Conservation (phyloP, 2,329 filamentous ascomycete genomes). For the Colletotrichum sp. region DNA sequence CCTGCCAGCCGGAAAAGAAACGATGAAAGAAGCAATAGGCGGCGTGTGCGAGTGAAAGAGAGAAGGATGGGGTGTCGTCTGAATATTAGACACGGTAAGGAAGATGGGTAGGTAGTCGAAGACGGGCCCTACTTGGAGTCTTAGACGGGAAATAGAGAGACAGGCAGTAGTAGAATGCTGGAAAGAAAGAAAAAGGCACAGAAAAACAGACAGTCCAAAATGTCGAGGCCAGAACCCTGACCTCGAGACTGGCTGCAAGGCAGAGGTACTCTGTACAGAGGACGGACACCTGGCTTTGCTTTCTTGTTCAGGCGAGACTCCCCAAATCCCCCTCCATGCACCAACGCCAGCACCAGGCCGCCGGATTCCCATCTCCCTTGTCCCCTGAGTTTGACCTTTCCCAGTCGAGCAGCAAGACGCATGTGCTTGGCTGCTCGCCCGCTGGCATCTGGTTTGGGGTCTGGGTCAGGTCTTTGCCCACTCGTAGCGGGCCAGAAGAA, state of each 20-base stretch:
- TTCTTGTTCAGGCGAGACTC: not conserved
- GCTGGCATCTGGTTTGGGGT: conserved; percentile 1
- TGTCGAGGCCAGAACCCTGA: conserved; percentile 13
- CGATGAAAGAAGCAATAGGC: conserved; percentile 14
- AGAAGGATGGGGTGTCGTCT: not conserved
- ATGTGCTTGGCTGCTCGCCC: not conserved
- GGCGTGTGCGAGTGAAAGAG: conserved; percentile 11
- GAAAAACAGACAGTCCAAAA: not conserved
- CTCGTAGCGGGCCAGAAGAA: not conserved
- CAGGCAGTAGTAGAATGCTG: not conserved
- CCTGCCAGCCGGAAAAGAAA: conserved; percentile 19
- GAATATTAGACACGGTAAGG: not conserved
- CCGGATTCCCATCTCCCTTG: conserved; percentile 10
- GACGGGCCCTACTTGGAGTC: not conserved
- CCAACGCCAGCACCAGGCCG: conserved; percentile 7
- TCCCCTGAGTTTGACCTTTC: conserved; percentile 10
- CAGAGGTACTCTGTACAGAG: not conserved
- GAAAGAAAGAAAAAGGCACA: not conserved
- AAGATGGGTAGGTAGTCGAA: not conserved
- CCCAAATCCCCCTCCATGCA: not conserved
- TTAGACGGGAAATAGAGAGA: not conserved
- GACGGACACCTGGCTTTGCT: not conserved
- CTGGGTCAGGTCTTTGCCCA: not conserved
- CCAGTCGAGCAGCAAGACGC: not conserved
- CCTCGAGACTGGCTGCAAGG: not conserved